phyloP scores from a whole-genome alignment of 495 filamentous ascomycete species.

The Xylaria grammica region DNA sequence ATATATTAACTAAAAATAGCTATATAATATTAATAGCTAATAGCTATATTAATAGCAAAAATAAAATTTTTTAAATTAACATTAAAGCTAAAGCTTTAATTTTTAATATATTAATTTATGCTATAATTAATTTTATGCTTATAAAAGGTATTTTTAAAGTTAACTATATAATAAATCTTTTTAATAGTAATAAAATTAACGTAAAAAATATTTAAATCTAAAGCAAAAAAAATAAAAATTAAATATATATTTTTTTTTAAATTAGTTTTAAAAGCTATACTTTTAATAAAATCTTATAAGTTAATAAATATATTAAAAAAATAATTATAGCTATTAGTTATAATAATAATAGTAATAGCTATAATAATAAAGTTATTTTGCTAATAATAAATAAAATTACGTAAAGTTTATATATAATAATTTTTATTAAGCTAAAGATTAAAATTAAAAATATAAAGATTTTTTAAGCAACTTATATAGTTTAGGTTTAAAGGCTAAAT shows the following conservation, averaged over 20 bases:
- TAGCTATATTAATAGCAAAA: too few species aligned
- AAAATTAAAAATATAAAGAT: not conserved
- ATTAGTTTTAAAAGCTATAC: too few species aligned
- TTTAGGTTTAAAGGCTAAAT: not conserved
- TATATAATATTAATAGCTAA: not conserved
- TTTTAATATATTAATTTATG: too few species aligned
- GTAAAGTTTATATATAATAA: not conserved
- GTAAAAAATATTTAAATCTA: too few species aligned
- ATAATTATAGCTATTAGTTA: too few species aligned
- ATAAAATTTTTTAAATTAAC: not conserved
- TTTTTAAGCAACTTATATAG: too few species aligned
- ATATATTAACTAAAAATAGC: not conserved
- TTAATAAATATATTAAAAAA: constrained; percentile 4
- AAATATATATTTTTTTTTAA: not conserved
- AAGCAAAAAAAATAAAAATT: not conserved
- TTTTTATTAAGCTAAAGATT: not conserved
- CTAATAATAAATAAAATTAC: not conserved
- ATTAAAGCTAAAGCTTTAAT: too few species aligned
- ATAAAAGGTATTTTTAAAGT: too few species aligned
- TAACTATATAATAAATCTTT: too few species aligned
- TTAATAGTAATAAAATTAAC: too few species aligned
- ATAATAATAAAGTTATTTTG: not conserved
- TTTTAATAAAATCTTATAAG: too few species aligned
- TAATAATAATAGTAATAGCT: not conserved
- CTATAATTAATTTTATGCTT: too few species aligned